Evolutionary conservation across 768 basidiomycete genomes (phyloP), one percentile per base, ranked within the genome.

Genomic region (Clitopilus hobsonii): DNA sequence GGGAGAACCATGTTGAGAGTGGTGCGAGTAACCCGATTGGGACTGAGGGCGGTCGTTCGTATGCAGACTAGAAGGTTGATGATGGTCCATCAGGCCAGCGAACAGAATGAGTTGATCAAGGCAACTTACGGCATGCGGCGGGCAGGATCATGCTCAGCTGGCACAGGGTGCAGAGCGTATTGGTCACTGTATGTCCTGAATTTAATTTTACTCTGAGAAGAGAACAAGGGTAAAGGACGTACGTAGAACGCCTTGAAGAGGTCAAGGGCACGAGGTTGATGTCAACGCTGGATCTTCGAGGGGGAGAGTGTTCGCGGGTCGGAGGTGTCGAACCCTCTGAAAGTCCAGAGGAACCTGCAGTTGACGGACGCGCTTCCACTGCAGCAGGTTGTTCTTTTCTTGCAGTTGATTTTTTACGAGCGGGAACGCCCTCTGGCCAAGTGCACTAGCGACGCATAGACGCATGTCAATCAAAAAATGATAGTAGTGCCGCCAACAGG

Each of bases 351-450:
- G 88, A 90, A 14, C 82, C 84, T n/a, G 86, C 84, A 8, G 89
- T 89, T 1, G 86, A 89, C 28, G 87, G 87, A 27, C 84, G 74
- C 32, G 79, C 80, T 57, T 87, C 86, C 20, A 75, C 63, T 10
- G 81, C 76, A 16, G 41, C 41, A 20, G 41, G 16, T 20, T 16
- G 41, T 49, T 86, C 84, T 63, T 84, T 84, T 60, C 80, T 76
- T 1, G 75, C 68, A 1, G 77, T 56, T 26, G 81, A 74, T 71
- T 87, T 88, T 71, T 88, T 90, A 56, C 88, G 80, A 28, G 82
- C 68, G 24, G 87, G 84, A n/a, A 84, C 80, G 6, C 83, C 85
- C 64, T 91, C 89, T 6, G 90, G 90, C 90, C 90, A 92, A 50
- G 84, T 88, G 67, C 90, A 91, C 90, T 89, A 27, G 49, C 24